Evolutionary conservation across 768 basidiomycete genomes (phyloP).

Genomic region (Boletus barrowsii): DNA sequence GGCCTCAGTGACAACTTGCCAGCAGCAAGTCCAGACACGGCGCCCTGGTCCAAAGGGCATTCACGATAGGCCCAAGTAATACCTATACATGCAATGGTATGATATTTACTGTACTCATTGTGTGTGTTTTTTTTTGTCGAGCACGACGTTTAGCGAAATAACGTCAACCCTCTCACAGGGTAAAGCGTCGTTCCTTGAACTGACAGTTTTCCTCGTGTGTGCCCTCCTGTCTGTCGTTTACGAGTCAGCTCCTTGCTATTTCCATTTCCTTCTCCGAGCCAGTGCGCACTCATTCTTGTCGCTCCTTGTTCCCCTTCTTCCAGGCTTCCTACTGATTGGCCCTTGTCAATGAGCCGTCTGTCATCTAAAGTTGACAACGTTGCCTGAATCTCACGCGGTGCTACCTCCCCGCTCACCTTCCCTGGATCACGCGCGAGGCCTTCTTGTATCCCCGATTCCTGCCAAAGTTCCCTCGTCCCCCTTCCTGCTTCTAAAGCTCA

Average conservation of each 20-base stretch:
- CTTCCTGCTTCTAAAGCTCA: background rate
- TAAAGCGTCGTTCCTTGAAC: slow-evolving; percentile 4
- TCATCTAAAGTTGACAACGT: slow-evolving; percentile 1
- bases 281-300: background rate
- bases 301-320: background rate
- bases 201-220: slow-evolving; percentile 2
- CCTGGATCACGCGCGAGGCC: background rate
- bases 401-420: slow-evolving; percentile 8
- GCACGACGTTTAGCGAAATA: slow-evolving; percentile 10
- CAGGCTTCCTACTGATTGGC: background rate
- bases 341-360: slow-evolving; percentile 13
- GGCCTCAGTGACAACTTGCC: too few relatives aligned
- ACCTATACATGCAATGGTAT: too few relatives aligned
- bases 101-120: too few relatives aligned
- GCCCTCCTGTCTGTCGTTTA: slow-evolving; percentile 5
- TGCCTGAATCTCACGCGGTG: slow-evolving; percentile 22
- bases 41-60: too few relatives aligned
- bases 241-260: background rate
- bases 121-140: background rate
- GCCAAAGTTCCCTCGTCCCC: background rate
- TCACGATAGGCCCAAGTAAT: too few relatives aligned
- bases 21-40: too few relatives aligned
- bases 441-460: background rate
- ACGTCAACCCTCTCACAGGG: slow-evolving; percentile 13
- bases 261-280: background rate